A percentile compares a stretch with the other conserved stretches of the same genome.
These are phyloP conservation scores for Fusarium goolgardi DNA, from an alignment of 2,329 filamentous ascomycete genomes.

Conservation along the genomic window DNA sequence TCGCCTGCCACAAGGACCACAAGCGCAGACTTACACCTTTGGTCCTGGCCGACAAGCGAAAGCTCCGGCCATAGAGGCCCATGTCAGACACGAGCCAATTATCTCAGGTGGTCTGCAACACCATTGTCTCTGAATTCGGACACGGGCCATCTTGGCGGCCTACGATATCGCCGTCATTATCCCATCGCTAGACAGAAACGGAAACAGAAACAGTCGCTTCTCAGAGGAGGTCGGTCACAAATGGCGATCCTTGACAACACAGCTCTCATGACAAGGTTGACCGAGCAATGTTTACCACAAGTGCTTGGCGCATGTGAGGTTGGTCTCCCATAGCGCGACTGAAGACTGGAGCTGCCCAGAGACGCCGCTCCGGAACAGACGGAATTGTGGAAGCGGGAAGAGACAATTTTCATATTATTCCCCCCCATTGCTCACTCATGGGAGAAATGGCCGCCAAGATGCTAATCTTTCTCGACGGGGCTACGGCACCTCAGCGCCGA, in stretches of 20 bases:
- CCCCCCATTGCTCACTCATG: slow-evolving; percentile 15
- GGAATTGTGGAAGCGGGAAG: slow-evolving; percentile 28
- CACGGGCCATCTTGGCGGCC: slow-evolving; percentile 37
- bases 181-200: slow-evolving; percentile 18
- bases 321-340: slow-evolving; percentile 25
- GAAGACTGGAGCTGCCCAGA: slow-evolving; percentile 15
- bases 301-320: slow-evolving; percentile 27
- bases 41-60: slow-evolving; percentile 27
- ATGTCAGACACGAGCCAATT: slow-evolving; percentile 39
- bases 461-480: slow-evolving; percentile 28
- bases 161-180: slow-evolving; percentile 31
- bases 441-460: slow-evolving; percentile 33
- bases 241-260: slow-evolving; percentile 4
- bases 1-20: slow-evolving; percentile 25
- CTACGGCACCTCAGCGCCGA: slow-evolving; percentile 23
- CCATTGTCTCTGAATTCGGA: slow-evolving; percentile 38
- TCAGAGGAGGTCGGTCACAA: slow-evolving; percentile 1
- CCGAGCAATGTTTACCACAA: slow-evolving; percentile 20
- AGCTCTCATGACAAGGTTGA: slow-evolving; percentile 12
- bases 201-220: slow-evolving; percentile 11
- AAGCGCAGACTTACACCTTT: slow-evolving; percentile 19
- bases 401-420: slow-evolving; percentile 17
- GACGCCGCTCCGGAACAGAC: slow-evolving; percentile 34
- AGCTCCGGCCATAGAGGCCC: slow-evolving; percentile 27
- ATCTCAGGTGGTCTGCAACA: slow-evolving; percentile 33